Percentiles rank a stretch among this genome's conserved stretches.
Conservation (phyloP, 2,329 filamentous ascomycete genomes). For the Ceratocystis albifundus region DNA sequence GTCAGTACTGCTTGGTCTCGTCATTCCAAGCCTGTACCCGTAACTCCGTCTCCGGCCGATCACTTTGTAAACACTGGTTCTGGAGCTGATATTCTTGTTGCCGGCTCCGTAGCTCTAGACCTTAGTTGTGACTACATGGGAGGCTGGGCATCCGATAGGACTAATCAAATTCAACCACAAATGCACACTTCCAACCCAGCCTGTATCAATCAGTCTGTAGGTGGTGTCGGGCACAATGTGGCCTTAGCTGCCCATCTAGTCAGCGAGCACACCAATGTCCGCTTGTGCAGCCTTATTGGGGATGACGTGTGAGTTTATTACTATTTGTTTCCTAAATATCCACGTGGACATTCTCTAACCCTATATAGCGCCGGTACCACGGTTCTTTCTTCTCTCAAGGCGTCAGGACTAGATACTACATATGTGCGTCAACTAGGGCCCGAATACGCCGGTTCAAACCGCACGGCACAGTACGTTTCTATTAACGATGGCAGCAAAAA, state of each 20-base stretch:
- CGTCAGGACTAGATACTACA: constrained; percentile 51
- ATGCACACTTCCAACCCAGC: constrained; percentile 79
- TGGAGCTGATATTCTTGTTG: constrained; percentile 61
- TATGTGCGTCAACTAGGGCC: constrained; percentile 49
- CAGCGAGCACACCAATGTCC: constrained; percentile 49
- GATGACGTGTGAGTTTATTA: constrained; percentile 52
- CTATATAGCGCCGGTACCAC: constrained; percentile 57
- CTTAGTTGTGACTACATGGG: constrained; percentile 63
- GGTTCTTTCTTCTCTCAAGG: constrained; percentile 53
- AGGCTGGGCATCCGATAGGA: constrained; percentile 24
- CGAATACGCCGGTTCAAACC: constrained; percentile 40
- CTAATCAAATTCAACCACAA: constrained; percentile 34
- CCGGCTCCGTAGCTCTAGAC: constrained; percentile 83
- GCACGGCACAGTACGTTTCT: constrained; percentile 84
- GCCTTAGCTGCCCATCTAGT: constrained; percentile 67
- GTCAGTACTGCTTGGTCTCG: constrained; percentile 3
- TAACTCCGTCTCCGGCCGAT: constrained; percentile 23
- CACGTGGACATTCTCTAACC: constrained; percentile 12
- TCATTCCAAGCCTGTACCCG: constrained; percentile 18
- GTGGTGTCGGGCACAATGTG: constrained; percentile 87
- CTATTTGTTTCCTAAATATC: neutral
- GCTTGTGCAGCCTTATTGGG: constrained; percentile 69
- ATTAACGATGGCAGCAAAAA: constrained; percentile 76
- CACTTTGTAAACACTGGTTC: constrained; percentile 25
- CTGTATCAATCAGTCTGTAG: constrained; percentile 67